Evolutionary conservation across 1,284 basidiomycete species (phyloP), one percentile per base, ranked within the genome.

Genomic region (Lignosus rhinocerotis): DNA sequence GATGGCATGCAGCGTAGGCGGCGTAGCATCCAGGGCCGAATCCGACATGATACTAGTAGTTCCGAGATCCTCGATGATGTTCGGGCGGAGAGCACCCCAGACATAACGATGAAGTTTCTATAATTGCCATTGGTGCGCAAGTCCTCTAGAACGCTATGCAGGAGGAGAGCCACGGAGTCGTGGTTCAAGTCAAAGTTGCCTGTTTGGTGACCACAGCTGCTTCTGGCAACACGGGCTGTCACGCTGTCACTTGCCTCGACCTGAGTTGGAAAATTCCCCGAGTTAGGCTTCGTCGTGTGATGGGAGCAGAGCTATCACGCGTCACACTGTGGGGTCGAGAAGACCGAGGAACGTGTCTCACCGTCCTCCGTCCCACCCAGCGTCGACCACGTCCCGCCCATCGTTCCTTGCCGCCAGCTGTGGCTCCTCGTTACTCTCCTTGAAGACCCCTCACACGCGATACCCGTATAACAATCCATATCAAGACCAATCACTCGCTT

Each of bases 251-350:
- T 14, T 34, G 6, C 38, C 33, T 11, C 16, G 16, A 17, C 16
- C 36, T 42, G 38, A 39, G 50, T 30, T 42, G 30, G n/a, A 19
- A 11, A 49, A 38, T 5, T 36, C 6, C n/a, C 36, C 17, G 19
- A 8, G 11, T 25, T 39, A 19, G 34, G 16, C 17, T 46, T 34
- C 36, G 6, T 11, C 51, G 32, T 53, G 59, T 64, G 59, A 62
- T 45, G 60, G 64, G 55, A 62, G 44, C 16, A 5, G 43, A 12
- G 11, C 4, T 41, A 55, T 61, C 61, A 55, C 51, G 43, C 21
- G 66, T 67, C 57, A 67, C 66, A 43, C 17, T n/a, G 43, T 43
- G 58, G 60, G 63, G 58, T 54, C 48, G 56, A 59, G 55, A 63
- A 56, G 59, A 33, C 14, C 60, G 57, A 58, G 58, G 61, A 66